Conservation (phyloP, 768 basidiomycete genomes). For the Hericium rajendrae region DNA sequence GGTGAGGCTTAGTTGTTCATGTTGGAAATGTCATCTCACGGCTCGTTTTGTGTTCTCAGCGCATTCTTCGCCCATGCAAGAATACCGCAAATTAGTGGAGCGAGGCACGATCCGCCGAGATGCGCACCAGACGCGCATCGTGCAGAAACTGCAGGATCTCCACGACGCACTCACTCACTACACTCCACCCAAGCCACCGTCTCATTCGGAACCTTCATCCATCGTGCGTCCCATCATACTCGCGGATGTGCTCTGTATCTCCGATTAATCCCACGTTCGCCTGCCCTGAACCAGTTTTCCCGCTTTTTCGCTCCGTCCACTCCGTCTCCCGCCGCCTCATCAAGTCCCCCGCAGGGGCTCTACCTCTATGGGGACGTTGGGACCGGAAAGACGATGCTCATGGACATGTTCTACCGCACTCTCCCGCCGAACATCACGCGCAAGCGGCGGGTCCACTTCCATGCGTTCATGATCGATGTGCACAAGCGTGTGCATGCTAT, state of each 20-base stretch:
- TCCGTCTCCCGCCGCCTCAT: constrained; percentile 3
- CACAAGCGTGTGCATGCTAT: constrained; percentile 85
- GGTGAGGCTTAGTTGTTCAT: background rate
- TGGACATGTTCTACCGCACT: constrained; percentile 93
- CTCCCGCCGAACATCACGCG: constrained; percentile 56
- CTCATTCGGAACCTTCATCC: constrained; percentile 22
- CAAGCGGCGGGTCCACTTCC: constrained; percentile 92
- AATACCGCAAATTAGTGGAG: constrained; percentile 39
- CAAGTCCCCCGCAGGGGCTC: constrained; percentile 50
- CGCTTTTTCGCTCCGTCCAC: background rate
- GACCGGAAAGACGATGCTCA: constrained; percentile 97
- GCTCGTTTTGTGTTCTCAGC: background rate
- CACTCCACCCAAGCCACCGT: constrained; percentile 55
- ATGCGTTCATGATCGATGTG: constrained; percentile 98
- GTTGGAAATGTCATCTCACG: background rate
- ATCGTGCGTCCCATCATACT: constrained; percentile 20
- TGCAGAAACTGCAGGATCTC: constrained; percentile 71
- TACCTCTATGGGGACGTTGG: constrained; percentile 97
- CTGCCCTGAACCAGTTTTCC: constrained; percentile 1
- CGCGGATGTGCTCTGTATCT: background rate
- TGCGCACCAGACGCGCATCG: constrained; percentile 75
- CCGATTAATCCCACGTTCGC: background rate
- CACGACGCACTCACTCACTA: constrained; percentile 66
- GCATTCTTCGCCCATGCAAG: constrained; percentile 22
- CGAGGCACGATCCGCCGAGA: constrained; percentile 59